These are phyloP conservation scores for Amanita jacksonii DNA, from an alignment of 768 basidiomycete genomes.

Conservation along the genomic window DNA sequence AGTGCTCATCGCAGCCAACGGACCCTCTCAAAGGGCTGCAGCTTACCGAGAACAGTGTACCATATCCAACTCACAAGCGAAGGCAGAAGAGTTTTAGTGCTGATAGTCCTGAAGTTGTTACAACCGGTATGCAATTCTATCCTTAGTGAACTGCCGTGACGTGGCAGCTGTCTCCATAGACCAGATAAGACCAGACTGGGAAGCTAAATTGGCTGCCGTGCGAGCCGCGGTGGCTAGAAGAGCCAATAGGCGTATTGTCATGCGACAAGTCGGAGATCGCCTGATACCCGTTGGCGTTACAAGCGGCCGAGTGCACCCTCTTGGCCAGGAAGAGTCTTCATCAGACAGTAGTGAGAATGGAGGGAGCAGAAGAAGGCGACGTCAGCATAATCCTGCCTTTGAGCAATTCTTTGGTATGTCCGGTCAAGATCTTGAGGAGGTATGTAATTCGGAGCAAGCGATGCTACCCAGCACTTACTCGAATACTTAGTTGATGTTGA, in stretches of 20 bases:
- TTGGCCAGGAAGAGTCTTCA: constrained; percentile 51
- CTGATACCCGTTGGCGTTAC: constrained; percentile 96
- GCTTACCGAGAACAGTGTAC: constrained; percentile 23
- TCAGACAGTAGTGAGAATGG: constrained; percentile 29
- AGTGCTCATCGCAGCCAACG: constrained; percentile 20
- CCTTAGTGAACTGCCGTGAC: background rate
- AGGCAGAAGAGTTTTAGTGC: constrained; percentile 85
- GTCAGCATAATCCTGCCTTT: constrained; percentile 45
- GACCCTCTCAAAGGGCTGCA: constrained; percentile 44
- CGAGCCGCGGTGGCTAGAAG: constrained; percentile 93
- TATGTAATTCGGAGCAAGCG: constrained; percentile 36
- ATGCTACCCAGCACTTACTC: constrained; percentile 9
- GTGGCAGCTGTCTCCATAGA: constrained; percentile 36
- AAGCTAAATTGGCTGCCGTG: constrained; percentile 88
- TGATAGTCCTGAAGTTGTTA: constrained; percentile 84
- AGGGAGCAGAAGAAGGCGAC: constrained; percentile 51
- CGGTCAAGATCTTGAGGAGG: constrained; percentile 92
- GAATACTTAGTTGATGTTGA: constrained; percentile 75
- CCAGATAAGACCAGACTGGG: constrained; percentile 97
- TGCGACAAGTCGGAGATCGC: constrained; percentile 97
- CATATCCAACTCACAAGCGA: constrained; percentile 48
- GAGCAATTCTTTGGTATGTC: constrained; percentile 66
- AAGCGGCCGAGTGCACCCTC: constrained; percentile 70
- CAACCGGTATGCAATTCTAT: constrained; percentile 53
- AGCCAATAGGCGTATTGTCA: constrained; percentile 92